Evolutionary conservation across 352 stramenopile species (phyloP).

Genomic region (Globisporangium nodosum): DNA sequence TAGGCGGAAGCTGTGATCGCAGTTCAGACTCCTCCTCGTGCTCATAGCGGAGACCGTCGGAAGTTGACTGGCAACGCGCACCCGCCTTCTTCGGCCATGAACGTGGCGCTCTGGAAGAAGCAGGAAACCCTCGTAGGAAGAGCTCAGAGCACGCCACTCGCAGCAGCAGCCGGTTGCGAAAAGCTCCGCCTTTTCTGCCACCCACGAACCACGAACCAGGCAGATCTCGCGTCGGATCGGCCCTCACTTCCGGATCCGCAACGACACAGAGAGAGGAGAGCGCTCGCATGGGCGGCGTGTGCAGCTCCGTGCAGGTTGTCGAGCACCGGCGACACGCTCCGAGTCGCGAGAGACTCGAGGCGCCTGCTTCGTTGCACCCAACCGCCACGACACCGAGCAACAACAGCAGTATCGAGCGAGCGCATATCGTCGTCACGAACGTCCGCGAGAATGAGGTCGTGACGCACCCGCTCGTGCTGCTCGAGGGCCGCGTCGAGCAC

Average conservation of each 20-base stretch:
- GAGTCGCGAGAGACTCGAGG: background rate
- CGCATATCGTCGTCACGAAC: slow-evolving; percentile 69
- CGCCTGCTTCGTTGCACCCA: background rate
- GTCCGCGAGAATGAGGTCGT: slow-evolving; percentile 72
- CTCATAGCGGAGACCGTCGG: no score
- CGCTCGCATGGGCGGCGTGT: slow-evolving; percentile 8
- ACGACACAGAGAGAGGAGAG: background rate
- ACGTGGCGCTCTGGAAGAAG: no score
- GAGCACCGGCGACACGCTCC: background rate
- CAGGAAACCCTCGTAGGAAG: no score
- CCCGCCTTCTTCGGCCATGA: no score
- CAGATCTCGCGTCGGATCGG: background rate
- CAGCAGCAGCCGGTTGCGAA: background rate
- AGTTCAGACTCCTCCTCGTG: no score
- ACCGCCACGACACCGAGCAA: background rate
- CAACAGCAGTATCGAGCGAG: background rate
- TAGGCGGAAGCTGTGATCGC: no score
- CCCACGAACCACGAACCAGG: background rate
- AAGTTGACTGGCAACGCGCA: no score
- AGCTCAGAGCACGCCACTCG: background rate
- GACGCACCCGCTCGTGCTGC: slow-evolving; percentile 40
- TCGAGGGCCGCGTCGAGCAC: slow-evolving; percentile 32
- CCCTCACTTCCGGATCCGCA: background rate
- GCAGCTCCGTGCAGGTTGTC: slow-evolving; percentile 6
- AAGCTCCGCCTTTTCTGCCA: background rate